Conservation (phyloP, 768 basidiomycete species). For the Leccinum rimulosum region DNA sequence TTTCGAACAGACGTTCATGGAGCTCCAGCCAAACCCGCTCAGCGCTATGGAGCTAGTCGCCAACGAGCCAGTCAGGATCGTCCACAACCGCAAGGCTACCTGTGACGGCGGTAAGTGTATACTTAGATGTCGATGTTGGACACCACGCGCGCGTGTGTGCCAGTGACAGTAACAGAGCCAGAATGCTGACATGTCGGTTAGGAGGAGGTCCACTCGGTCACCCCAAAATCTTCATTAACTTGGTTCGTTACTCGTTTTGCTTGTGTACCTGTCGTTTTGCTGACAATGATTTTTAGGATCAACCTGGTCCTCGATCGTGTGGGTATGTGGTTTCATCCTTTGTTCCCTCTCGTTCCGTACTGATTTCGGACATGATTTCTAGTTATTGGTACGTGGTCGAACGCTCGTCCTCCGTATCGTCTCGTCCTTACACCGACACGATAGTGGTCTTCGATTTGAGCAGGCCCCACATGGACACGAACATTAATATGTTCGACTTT, state of each 20-base stretch:
- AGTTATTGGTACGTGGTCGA: slow-evolving; percentile 47
- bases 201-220: slow-evolving; percentile 95
- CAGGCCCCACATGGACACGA: slow-evolving; percentile 69
- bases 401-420: background rate
- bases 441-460: slow-evolving; percentile 86
- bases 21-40: slow-evolving; percentile 83
- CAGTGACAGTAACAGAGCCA: background rate
- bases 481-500: slow-evolving; percentile 23
- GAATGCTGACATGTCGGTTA: slow-evolving; percentile 33
- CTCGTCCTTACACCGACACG: slow-evolving; percentile 4
- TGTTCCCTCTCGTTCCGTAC: background rate
- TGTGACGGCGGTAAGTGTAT: slow-evolving; percentile 91
- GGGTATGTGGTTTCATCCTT: slow-evolving; percentile 58
- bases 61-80: slow-evolving; percentile 80
- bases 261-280: background rate
- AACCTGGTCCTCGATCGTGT: slow-evolving; percentile 82
- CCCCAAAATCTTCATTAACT: slow-evolving; percentile 94
- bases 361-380: slow-evolving; percentile 14
- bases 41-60: slow-evolving; percentile 90
- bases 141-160: background rate
- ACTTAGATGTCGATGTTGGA: background rate
- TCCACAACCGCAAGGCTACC: slow-evolving; percentile 78
- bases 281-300: slow-evolving; percentile 54
- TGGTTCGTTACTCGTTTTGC: slow-evolving; percentile 51
- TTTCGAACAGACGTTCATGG: slow-evolving; percentile 90